Evolutionary conservation across 1,139 yeast genomes (phyloP), one percentile per base, ranked within the genome.

Genomic region (Hansenula sp.): DNA sequence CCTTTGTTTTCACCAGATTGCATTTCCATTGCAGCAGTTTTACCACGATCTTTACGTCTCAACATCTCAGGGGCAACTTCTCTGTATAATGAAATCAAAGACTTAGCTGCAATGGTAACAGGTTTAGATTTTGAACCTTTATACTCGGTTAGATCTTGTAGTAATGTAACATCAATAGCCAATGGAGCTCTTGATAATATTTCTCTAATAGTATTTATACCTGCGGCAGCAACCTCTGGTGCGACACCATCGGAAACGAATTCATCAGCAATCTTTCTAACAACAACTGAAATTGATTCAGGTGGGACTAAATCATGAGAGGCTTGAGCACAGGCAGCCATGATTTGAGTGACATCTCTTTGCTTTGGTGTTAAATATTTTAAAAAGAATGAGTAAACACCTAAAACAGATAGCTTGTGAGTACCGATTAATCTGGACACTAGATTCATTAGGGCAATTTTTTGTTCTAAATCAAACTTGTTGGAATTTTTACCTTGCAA

Each of bases 241-340:
- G 98, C 90, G 33, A 93, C 99, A 72, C 99, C 99, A 61, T 93
- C 98, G 56, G 96, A 87, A 38, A 93, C 97, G 60, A 93, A 93
- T 66, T 94, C 99, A 66, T 93, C 96, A 2, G 99, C 98, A 56
- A 93, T 83, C 62, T 91, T 93, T 48, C 96, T 78, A 10, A 93
- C 84, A 53, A 93, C 80, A 41, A 85, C 81, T 40, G 77, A 71
- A 46, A 93, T 79, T 13, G 81, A 79, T 62, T 94, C 99, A 2
- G 99, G 99, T 29, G 99, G 99, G 8, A 93, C 96, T 59, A 91
- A 74, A 59, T 94, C 98, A 62, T 93, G 99, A 28, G 96, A 80
- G 0, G 98, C 90, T 68, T 94, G 99, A 0, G 98, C 99, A 41
- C 88, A 76, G 5, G 98, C 96, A 12, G 99, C 98, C 87, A 93